Base-by-base conservation (phyloP, 2,329 filamentous ascomycete genomes). In the Dendrostoma leiphaemia region DNA sequence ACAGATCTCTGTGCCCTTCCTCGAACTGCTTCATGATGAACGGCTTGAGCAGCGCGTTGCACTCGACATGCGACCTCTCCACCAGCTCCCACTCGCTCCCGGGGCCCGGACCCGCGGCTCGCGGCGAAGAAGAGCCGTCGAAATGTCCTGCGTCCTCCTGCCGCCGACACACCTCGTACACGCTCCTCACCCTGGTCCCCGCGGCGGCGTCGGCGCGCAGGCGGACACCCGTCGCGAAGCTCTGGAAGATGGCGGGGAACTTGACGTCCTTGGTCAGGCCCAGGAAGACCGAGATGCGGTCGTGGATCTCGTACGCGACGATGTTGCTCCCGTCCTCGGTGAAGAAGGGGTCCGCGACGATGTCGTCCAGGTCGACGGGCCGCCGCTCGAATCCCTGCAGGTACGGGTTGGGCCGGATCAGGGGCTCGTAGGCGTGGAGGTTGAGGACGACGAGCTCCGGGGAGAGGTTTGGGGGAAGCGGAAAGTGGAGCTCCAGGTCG, bases 221-320 rank as follows among this genome's bases (percentile, higher is more conserved):
- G n/a, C 75, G 69, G 28, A 75, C 63, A 45, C 75, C 75, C 32
- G 67, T 62, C 21, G 66, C 64, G 29, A 73, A 69, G 56, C 64
- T 67, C 61, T 78, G 75, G 57, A 78, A 76, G 26, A 74, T 68
- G 56, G 72, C 73, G 4, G 71, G 71, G 54, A 78, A 71, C 48
- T 60, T 60, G 34, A 78, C 67, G 29, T 71, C 69, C 60, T 71
- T 76, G 44, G 32, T 47, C 7, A 52, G 44, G n/a, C 53, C 53
- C 23, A 75, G 63, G 26, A 69, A 63, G 59, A 77, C 67, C 51
- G 69, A 62, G 37, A 70, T 63, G 58, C 69, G 69, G 47, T 73
- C 67, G 47, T 65, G 60, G 38, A 69, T 63, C 46, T 65, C 60
- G 52, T 65, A 70, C n/a, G 56, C 48, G 24, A 43, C 47, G 40